These are phyloP conservation scores for Neurospora sp. DNA, from an alignment of 495 filamentous ascomycete genomes.

Conservation along the genomic window DNA sequence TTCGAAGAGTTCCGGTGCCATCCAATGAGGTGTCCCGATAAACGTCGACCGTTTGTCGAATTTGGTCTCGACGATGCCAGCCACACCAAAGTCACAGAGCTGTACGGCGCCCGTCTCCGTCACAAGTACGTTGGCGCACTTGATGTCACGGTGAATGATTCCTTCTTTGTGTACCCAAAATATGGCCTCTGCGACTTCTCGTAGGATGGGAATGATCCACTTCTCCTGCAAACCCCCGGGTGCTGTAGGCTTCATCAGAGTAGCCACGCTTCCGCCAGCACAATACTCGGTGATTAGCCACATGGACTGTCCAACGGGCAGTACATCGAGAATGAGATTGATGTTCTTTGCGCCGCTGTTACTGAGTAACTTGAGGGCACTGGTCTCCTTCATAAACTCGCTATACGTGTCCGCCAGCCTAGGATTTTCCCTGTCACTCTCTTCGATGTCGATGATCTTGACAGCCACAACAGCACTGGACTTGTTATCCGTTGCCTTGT, in stretches of 20 bases:
- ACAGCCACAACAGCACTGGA: slow-evolving; percentile 68
- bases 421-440: slow-evolving; percentile 62
- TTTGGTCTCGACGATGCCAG: slow-evolving; percentile 74
- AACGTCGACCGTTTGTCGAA: slow-evolving; percentile 83
- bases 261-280: slow-evolving; percentile 89
- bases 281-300: slow-evolving; percentile 97
- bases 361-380: slow-evolving; percentile 71
- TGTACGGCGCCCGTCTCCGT: slow-evolving; percentile 80
- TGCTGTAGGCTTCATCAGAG: slow-evolving; percentile 56
- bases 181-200: slow-evolving; percentile 77
- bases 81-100: slow-evolving; percentile 93
- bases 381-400: slow-evolving; percentile 83
- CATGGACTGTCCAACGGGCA: slow-evolving; percentile 75
- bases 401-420: slow-evolving; percentile 71
- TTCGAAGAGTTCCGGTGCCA: slow-evolving; percentile 81
- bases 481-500: slow-evolving; percentile 58
- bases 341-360: slow-evolving; percentile 81
- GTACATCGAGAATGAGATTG: slow-evolving; percentile 79
- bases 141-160: slow-evolving; percentile 94
- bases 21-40: slow-evolving; percentile 93
- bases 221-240: slow-evolving; percentile 74
- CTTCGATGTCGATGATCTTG: slow-evolving; percentile 94
- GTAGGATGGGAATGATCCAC: slow-evolving; percentile 80
- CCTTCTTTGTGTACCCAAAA: slow-evolving; percentile 82
- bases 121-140: slow-evolving; percentile 87